Base-by-base conservation (phyloP, 2,329 filamentous ascomycete species). In the Leptographium flavum region DNA sequence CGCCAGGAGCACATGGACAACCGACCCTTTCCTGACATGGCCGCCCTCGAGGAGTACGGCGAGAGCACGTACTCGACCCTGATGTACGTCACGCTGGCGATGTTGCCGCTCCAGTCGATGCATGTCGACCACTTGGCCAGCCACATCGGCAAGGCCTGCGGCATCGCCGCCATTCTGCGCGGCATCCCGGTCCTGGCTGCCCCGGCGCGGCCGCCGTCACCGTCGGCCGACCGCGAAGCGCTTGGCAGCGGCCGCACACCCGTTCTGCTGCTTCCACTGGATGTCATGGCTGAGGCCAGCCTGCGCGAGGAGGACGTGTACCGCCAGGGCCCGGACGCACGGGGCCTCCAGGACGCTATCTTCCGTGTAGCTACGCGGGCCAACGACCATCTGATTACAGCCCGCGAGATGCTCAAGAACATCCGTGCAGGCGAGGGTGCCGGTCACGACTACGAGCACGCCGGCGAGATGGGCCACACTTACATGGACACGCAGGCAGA, bases 1-100 rank as follows among this genome's bases (percentile, higher is more conserved):
- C 73, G 92, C 43, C 86, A 93, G 62, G 80, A 83, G 56, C 77
- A 88, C 55, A 78, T 95, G 63, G 79, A 81, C 35, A 92, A 94
- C 58, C 76, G 83, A 21, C 87, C 90, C 0, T 95, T 87, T 56
- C 68, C 83, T 0, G 82, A 67, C 41, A 61, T 96, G 39, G 71
- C 75, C 2, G 73, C 79, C 1, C 65, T 96, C 43, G 92, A 98
- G 57, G 81, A 78, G 39, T 95, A 96, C 57, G 86, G 86, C 1
- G 92, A 98, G 63, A 87, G 87, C 55, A 96, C 92, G 2, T 96
- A 96, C 63, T 87, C 87, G 17, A 94, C 87, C 0, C 69, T 96
- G 38, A 77, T 94, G 63, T 98, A 98, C 60, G 73, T 93, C 50
- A 90, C 83, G 0, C 67, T 96, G 32, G 86, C 86, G 17, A 72